Base-by-base conservation (phyloP, 805 yeast species). In the Alloascoidea africana region DNA sequence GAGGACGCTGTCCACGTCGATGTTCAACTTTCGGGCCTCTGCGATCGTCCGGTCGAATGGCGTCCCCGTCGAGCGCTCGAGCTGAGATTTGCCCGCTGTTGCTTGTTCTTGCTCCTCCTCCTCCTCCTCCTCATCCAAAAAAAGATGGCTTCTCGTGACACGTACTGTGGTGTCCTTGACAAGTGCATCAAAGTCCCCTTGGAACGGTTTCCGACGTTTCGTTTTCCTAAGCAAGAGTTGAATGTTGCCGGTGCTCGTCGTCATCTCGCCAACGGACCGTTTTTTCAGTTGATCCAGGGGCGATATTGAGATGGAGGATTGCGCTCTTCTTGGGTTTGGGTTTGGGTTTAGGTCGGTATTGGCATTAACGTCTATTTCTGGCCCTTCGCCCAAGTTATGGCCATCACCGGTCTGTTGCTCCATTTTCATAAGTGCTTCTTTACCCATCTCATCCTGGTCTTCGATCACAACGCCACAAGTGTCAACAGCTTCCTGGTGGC, bases 351-450 rank as follows among this genome's bases (percentile, higher is more conserved):
- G n/a, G n/a, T n/a, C n/a, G n/a, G n/a, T n/a, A n/a, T n/a, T n/a
- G n/a, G n/a, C n/a, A n/a, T n/a, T n/a, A n/a, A n/a, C n/a, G n/a
- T n/a, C n/a, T n/a, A n/a, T n/a, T n/a, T n/a, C n/a, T n/a, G n/a
- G n/a, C n/a, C n/a, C n/a, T n/a, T n/a, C n/a, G n/a, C n/a, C n/a
- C n/a, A n/a, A n/a, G n/a, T n/a, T n/a, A n/a, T n/a, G n/a, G n/a
- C n/a, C n/a, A n/a, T n/a, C n/a, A n/a, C n/a, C n/a, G n/a, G n/a
- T n/a, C n/a, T n/a, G n/a, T n/a, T n/a, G 43, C 39, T 39, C 36
- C 34, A 42, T 39, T 37, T 45, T 43, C 17, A 37, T 11, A 17
- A 40, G 75, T 78, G 82, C 66, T 87, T 51, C 93, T 79, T 54
- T 89, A 86, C 2, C 63, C 61, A 38, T 44, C 53, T 37, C 38